These are phyloP conservation scores for Avena insularis DNA, from an alignment of 176 grass and related monocot species.

Conservation along the genomic window DNA sequence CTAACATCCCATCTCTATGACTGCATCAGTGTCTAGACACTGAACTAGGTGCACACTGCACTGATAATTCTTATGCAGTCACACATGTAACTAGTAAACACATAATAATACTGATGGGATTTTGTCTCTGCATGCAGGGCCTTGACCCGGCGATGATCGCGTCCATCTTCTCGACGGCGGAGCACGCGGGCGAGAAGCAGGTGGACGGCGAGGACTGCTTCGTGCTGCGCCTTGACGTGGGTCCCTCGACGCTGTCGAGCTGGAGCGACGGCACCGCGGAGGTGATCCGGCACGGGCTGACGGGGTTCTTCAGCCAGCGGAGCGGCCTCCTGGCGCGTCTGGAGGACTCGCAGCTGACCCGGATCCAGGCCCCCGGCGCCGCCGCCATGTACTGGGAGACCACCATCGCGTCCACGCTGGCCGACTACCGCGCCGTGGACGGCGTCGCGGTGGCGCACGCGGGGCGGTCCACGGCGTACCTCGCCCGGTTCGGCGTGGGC, in stretches of 20 bases:
- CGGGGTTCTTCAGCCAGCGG: slow-evolving; percentile 96
- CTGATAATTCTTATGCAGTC: background rate
- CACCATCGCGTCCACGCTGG: slow-evolving; percentile 62
- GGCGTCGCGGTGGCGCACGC: slow-evolving; percentile 68
- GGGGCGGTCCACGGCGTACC: slow-evolving; percentile 71
- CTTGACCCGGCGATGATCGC: slow-evolving; percentile 85
- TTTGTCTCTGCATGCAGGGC: slow-evolving; percentile 47
- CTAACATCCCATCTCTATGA: slow-evolving; percentile 15
- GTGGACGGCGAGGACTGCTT: slow-evolving; percentile 94
- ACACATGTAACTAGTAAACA: background rate
- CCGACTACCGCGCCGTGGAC: slow-evolving; percentile 78
- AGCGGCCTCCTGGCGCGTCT: slow-evolving; percentile 82
- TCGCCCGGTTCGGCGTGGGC: slow-evolving; percentile 88
- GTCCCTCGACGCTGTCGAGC: slow-evolving; percentile 67
- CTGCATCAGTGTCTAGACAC: background rate
- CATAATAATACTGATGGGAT: no score
- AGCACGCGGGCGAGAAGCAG: slow-evolving; percentile 91
- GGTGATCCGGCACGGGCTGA: slow-evolving; percentile 87
- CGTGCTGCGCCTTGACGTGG: slow-evolving; percentile 80
- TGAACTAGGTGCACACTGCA: background rate
- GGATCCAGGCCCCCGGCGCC: slow-evolving; percentile 89
- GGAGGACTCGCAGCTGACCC: slow-evolving; percentile 89
- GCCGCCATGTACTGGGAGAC: slow-evolving; percentile 99
- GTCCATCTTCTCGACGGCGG: slow-evolving; percentile 77
- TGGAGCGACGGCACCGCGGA: slow-evolving; percentile 94